Evolutionary conservation across 345 rosid genomes (phyloP), one percentile per base, ranked within the genome.

Genomic region (Euphorbia pulcherrima): DNA sequence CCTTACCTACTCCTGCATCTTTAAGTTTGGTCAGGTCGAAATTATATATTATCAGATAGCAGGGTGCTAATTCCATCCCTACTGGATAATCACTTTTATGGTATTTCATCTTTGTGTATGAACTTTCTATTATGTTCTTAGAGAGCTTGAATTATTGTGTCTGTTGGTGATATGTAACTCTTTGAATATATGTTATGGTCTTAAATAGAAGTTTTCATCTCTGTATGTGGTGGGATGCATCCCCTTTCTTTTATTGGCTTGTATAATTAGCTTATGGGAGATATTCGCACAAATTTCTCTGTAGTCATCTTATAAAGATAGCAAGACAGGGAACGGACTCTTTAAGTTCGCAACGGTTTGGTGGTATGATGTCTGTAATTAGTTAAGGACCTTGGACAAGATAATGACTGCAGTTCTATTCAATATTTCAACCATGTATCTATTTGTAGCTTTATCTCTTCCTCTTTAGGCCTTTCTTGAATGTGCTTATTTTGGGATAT

Each of bases 401-500:
- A 40, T 8, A 13, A 30, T 29, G 60, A 51, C 10, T 47, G 16
- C 20, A 65, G 40, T 27, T 35, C 12, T 52, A 14, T 59, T 52
- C 24, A 26, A 24, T 4, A 26, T 5, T 64, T 39, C 23, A 23
- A 14, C 12, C 3, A 2, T 24, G 1, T 56, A 5, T 71, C 37
- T 33, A 17, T 28, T 44, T 35, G 0, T 26, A n/a, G 40, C 5
- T 69, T 61, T 30, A 20, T 62, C 23, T 16, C 1, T 24, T 59
- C 8, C 24, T 21, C 26, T 60, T 28, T 23, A 23, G 28, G 37
- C 40, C 5, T 53, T 39, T 46, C 44, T 40, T n/a, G 3, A 11
- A 27, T 53, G 28, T 39, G 18, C 24, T 28, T 33, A 16, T 28
- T 62, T 40, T 65, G 35, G 53, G 58, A 29, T 71, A 46, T 77